Conservation (phyloP, 495 filamentous ascomycete genomes). For the Neurospora discreta region DNA sequence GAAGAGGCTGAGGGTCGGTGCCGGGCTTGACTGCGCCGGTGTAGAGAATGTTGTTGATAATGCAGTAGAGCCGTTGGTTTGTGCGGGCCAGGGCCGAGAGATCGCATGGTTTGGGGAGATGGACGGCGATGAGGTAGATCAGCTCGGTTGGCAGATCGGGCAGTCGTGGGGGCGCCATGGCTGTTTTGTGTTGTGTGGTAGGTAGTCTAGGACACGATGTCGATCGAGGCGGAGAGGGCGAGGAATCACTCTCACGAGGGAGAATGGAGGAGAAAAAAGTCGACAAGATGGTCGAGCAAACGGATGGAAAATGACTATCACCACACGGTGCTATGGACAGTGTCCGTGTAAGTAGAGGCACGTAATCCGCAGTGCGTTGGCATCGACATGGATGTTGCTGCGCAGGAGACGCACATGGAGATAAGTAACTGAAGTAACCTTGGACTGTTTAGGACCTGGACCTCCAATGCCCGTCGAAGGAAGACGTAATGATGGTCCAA, state of each 20-base stretch:
- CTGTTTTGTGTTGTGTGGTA: too few species aligned
- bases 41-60: background rate
- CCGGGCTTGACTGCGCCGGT: background rate
- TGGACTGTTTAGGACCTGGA: too few species aligned
- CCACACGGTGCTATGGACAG: background rate
- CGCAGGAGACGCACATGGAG: too few species aligned
- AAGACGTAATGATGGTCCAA: background rate
- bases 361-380: background rate
- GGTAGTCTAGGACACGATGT: background rate
- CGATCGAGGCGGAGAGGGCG: background rate
- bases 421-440: too few species aligned
- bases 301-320: background rate
- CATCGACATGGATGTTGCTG: too few species aligned
- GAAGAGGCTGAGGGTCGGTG: background rate
- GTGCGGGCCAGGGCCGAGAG: background rate
- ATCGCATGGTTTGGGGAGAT: background rate
- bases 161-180: background rate
- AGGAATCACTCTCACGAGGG: background rate
- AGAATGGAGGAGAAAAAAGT: background rate
- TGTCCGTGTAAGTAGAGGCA: background rate
- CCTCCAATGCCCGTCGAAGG: background rate
- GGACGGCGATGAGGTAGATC: background rate
- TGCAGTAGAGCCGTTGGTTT: background rate
- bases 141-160: background rate
- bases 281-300: background rate